A percentile compares a stretch with the other conserved stretches of the same genome.
These are phyloP conservation scores for Penicillium coprophilum DNA, from an alignment of 495 filamentous ascomycete genomes.

Conservation along the genomic window DNA sequence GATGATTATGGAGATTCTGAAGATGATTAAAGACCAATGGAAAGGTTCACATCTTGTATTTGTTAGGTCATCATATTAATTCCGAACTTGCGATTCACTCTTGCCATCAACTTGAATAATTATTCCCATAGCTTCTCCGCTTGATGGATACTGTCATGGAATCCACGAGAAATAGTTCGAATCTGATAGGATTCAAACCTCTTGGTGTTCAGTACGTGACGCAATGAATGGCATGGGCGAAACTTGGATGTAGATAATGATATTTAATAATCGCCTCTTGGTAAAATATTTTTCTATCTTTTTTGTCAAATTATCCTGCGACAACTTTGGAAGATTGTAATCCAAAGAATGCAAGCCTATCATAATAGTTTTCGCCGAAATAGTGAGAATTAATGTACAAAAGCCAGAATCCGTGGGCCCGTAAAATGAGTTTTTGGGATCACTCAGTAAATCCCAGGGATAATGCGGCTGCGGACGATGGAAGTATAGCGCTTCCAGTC, in stretches of 20 bases:
- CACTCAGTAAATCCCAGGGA: conserved; percentile 83
- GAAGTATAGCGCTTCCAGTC: conserved; percentile 91
- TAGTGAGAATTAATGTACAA: neutral
- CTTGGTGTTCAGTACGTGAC: no score
- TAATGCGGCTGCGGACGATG: conserved; percentile 78
- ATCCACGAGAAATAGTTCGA: no score
- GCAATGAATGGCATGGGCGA: no score
- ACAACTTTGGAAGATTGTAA: neutral
- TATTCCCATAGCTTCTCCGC: no score
- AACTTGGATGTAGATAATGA: no score
- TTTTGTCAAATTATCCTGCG: no score
- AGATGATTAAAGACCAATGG: neutral
- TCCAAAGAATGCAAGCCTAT: neutral
- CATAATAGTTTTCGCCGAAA: neutral
- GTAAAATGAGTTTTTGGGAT: neutral
- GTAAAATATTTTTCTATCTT: no score
- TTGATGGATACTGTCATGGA: no score
- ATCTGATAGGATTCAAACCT: no score
- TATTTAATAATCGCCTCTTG: no score
- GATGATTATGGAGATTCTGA: neutral
- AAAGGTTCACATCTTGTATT: neutral
- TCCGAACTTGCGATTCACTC: neutral
- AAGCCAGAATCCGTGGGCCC: neutral
- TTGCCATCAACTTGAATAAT: no score
- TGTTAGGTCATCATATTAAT: neutral